A percentile compares a stretch with the other conserved stretches of the same genome.
phyloP scores from a whole-genome alignment of 83 land plant species.

The Picea abies region DNA sequence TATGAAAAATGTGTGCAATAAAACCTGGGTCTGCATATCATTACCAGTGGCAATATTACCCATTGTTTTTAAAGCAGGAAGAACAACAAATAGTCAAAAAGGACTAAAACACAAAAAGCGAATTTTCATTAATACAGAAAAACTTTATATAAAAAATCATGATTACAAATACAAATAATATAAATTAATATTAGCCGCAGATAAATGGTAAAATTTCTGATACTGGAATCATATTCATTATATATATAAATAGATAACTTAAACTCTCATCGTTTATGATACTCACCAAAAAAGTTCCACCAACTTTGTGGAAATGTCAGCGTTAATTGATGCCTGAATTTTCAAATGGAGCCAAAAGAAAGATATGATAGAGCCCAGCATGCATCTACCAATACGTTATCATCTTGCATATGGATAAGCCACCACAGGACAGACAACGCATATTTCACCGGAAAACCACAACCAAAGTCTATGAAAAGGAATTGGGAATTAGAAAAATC shows the following conservation, averaged over 20 bases:
- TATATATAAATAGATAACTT: too few species aligned
- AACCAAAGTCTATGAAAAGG: neutral
- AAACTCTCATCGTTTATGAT: too few species aligned
- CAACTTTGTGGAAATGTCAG: neutral
- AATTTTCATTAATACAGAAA: too few species aligned
- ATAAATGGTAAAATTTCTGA: too few species aligned
- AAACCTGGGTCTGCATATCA: slow-evolving; percentile 62
- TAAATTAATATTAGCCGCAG: too few species aligned
- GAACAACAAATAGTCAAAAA: slow-evolving; percentile 23
- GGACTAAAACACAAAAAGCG: slow-evolving; percentile 11
- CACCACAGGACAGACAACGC: neutral
- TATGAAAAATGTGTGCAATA: neutral
- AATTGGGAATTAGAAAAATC: too few species aligned
- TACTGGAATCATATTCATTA: too few species aligned
- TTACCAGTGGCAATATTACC: slow-evolving; percentile 62
- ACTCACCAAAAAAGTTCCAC: slow-evolving; percentile 2
- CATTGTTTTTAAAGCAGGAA: slow-evolving; percentile 41
- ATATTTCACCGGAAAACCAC: slow-evolving; percentile 2
- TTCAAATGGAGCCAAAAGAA: slow-evolving; percentile 9
- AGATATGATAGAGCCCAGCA: slow-evolving; percentile 23
- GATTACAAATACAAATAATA: too few species aligned
- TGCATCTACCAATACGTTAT: slow-evolving; percentile 13
- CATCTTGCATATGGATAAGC: slow-evolving; percentile 2
- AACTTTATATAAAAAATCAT: neutral
- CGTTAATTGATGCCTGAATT: slow-evolving; percentile 11